Conservation (phyloP, 768 basidiomycete genomes). For the Gloeostereum incarnatum region DNA sequence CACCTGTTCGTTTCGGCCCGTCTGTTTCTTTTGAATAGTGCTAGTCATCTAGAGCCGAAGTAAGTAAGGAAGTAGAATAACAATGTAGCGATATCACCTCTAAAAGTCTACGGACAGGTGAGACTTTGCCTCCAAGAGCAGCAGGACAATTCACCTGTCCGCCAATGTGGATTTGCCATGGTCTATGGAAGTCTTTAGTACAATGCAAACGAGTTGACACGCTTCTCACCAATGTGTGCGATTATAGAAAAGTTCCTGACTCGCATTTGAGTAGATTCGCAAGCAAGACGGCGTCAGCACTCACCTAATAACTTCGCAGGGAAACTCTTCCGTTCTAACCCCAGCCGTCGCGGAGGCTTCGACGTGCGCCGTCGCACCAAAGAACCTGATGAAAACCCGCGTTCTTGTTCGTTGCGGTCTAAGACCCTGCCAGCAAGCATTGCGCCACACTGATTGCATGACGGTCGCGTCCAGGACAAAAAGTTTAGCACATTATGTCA, state of each 20-base stretch:
- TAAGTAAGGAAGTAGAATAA: slow-evolving; percentile 8
- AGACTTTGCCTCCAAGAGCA: slow-evolving; percentile 1
- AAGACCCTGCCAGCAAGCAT: neutral
- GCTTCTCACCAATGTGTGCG: slow-evolving; percentile 74
- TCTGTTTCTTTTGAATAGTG: slow-evolving; percentile 62
- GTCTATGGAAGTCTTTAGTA: slow-evolving; percentile 36
- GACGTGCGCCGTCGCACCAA: slow-evolving; percentile 18
- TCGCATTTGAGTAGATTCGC: neutral
- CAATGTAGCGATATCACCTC: slow-evolving; percentile 40
- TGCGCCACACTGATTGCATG: neutral
- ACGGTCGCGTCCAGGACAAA: slow-evolving; percentile 13
- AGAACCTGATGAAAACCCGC: too few relatives aligned
- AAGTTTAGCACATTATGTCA: neutral
- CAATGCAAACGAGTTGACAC: slow-evolving; percentile 4
- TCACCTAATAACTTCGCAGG: slow-evolving; percentile 64
- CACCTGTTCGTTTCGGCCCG: slow-evolving; percentile 73
- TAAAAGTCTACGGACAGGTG: slow-evolving; percentile 39
- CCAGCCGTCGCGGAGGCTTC: slow-evolving; percentile 27
- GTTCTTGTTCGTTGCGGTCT: too few relatives aligned
- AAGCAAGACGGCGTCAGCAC: neutral
- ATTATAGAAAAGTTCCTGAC: slow-evolving; percentile 90
- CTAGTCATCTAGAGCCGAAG: slow-evolving; percentile 60
- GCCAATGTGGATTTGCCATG: slow-evolving; percentile 96
- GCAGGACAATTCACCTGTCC: slow-evolving; percentile 48
- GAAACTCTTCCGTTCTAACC: slow-evolving; percentile 60